These are phyloP conservation scores for Xerocomus potaroensis DNA, from an alignment of 768 basidiomycete species.

Conservation along the genomic window DNA sequence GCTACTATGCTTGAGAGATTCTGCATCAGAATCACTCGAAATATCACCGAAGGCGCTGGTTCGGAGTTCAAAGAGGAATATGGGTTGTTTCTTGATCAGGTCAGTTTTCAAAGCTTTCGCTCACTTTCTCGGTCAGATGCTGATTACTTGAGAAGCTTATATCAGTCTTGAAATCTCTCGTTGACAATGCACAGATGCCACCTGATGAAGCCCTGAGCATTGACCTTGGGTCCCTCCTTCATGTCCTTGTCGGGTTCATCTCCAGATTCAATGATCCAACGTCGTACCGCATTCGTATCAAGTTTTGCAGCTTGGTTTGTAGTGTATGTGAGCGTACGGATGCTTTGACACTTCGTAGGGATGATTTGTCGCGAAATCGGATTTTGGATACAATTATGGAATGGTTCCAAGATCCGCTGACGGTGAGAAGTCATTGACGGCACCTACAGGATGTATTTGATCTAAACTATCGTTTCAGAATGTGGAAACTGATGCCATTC, in stretches of 20 bases:
- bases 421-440: no score
- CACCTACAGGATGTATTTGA: slow-evolving; percentile 3
- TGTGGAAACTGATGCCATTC: slow-evolving; percentile 34
- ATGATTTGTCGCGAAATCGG: slow-evolving; percentile 59
- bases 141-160: slow-evolving; percentile 50
- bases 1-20: not conserved
- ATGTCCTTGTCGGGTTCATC: slow-evolving; percentile 60
- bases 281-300: slow-evolving; percentile 63
- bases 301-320: slow-evolving; percentile 72
- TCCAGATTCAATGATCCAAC: slow-evolving; percentile 52
- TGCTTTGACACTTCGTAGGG: slow-evolving; percentile 60
- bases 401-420: slow-evolving; percentile 61
- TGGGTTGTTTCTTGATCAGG: slow-evolving; percentile 70
- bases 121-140: not conserved
- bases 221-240: slow-evolving; percentile 58
- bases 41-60: slow-evolving; percentile 45
- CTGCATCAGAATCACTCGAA: slow-evolving; percentile 43
- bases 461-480: slow-evolving; percentile 24
- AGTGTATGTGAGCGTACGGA: slow-evolving; percentile 61
- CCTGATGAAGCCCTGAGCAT: slow-evolving; percentile 58
- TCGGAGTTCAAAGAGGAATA: slow-evolving; percentile 37
- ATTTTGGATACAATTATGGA: slow-evolving; percentile 75
- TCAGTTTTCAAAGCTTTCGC: slow-evolving; percentile 23
- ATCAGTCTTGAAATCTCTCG: slow-evolving; percentile 67
- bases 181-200: slow-evolving; percentile 63